Percentiles rank a stretch among this genome's conserved stretches.
Conservation (phyloP, 306 rosid species). For the Casuarina equisetifolia region DNA sequence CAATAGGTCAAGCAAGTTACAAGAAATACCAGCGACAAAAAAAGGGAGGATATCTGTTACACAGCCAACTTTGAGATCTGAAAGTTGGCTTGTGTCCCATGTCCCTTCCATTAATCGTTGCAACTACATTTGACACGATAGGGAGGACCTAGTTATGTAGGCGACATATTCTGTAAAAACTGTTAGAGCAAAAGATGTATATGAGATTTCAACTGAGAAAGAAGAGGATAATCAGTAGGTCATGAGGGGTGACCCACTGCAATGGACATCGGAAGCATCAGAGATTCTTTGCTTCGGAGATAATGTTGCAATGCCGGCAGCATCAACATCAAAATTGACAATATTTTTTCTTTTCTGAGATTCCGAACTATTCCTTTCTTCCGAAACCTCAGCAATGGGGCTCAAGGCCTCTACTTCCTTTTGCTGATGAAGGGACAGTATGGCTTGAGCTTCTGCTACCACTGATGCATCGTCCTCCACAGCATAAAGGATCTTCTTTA, state of each 20-base stretch:
- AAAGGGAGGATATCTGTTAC: background rate
- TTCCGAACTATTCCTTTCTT: slow-evolving; percentile 67
- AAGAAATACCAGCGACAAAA: background rate
- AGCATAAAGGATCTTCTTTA: slow-evolving; percentile 87
- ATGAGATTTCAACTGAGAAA: background rate
- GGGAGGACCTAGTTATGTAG: background rate
- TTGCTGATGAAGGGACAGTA: slow-evolving; percentile 39
- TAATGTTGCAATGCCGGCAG: slow-evolving; percentile 48
- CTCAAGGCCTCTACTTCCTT: slow-evolving; percentile 55
- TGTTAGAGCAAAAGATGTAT: background rate
- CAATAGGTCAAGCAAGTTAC: background rate
- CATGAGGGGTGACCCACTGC: slow-evolving; percentile 93
- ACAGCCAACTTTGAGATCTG: background rate
- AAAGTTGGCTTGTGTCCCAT: background rate
- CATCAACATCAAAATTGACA: slow-evolving; percentile 67
- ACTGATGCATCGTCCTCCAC: slow-evolving; percentile 72
- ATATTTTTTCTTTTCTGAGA: slow-evolving; percentile 73
- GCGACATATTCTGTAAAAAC: background rate
- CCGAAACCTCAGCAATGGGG: slow-evolving; percentile 79
- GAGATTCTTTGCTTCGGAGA: slow-evolving; percentile 87
- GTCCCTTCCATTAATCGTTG: background rate
- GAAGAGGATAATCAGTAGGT: slow-evolving; percentile 40
- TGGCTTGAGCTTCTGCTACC: slow-evolving; percentile 88
- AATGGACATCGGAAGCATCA: slow-evolving; percentile 79
- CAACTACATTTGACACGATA: background rate